Base-by-base conservation (phyloP, 2,329 filamentous ascomycete species). In the Calonectria ilicicola region DNA sequence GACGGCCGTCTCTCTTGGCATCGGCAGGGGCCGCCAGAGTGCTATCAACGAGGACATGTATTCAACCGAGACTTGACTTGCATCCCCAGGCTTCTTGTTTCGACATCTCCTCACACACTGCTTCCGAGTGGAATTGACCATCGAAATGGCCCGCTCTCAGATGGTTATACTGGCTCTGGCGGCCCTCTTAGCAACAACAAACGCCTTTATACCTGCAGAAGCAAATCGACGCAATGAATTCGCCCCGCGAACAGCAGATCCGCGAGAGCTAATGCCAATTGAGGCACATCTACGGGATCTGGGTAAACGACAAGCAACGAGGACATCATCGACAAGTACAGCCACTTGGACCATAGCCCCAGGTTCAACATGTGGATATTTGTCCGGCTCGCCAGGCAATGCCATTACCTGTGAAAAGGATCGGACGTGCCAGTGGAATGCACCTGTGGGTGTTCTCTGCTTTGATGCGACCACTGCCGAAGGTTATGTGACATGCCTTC, bases 341-440 rank as follows among this genome's bases (percentile, higher is more conserved):
- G 53, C 35, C 5, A 60, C 53, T 40, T 60, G 53, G 53, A 73
- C 71, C 17, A 67, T 67, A 42, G 71, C 64, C 2, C 26, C 68
- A 21, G 62, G 67, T 17, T 73, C 71, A 26, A 73, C 71, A 7
- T 73, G 71, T 35, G 71, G 71, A 35, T 73, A 60, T 35, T 58
- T 73, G 15, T 73, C 71, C 15, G 71, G 71, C 23, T 65, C 64
- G 3, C 64, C 70, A 17, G 21, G 67, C 23, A 68, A 71, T 14
- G 67, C 71, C 0, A 68, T 73, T 19, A 73, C 71, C 4, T 73
- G 71, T 15, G 71, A 70, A 5, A 51, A 71, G 19, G 42, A 67
- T 3, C 56, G 68, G 1, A 56, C 9, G 1, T 73, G 71, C 40
- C 47, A 67, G 14, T 73, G 71, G 71, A 65, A 71, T 19, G 23